Conservation (phyloP, 2,329 filamentous ascomycete genomes). For the Exophiala sp. region DNA sequence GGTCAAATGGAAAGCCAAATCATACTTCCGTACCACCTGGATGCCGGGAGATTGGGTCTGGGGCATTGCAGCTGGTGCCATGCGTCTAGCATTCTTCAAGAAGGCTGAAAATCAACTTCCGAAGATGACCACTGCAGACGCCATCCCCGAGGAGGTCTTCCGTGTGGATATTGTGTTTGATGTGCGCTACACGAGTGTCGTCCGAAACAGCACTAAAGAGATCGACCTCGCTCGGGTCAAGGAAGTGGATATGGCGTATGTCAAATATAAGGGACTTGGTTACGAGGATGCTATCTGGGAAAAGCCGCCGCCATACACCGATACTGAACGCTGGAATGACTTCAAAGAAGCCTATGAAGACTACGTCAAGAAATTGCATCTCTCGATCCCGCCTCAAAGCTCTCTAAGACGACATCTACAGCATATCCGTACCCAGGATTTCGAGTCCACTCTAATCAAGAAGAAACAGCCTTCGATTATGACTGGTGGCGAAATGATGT, state of each 20-base stretch:
- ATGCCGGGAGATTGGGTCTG: constrained; percentile 84
- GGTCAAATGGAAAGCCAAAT: constrained; percentile 75
- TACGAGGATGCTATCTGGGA: constrained; percentile 95
- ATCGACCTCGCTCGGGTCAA: constrained; percentile 66
- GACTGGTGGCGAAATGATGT: constrained; percentile 76
- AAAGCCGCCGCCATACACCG: constrained; percentile 59
- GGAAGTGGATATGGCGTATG: constrained; percentile 65
- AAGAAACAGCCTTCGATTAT: constrained; percentile 67
- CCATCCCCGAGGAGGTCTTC: constrained; percentile 80
- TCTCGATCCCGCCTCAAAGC: constrained; percentile 51
- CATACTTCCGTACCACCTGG: constrained; percentile 80
- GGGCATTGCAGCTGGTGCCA: constrained; percentile 57
- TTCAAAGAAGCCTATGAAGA: constrained; percentile 81
- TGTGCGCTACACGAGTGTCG: constrained; percentile 61
- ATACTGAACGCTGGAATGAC: constrained; percentile 66
- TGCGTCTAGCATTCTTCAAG: constrained; percentile 71
- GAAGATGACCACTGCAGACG: constrained; percentile 66
- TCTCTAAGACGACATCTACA: constrained; percentile 63
- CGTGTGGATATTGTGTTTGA: constrained; percentile 84
- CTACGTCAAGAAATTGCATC: constrained; percentile 72
- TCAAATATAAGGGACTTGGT: constrained; percentile 87
- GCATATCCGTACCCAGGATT: constrained; percentile 60
- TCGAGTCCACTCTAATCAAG: constrained; percentile 60
- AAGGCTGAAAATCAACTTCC: constrained; percentile 57
- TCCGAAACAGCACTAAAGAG: constrained; percentile 55